Base-by-base conservation (phyloP, 1,284 basidiomycete species). In the Paramarasmius palmivorus region DNA sequence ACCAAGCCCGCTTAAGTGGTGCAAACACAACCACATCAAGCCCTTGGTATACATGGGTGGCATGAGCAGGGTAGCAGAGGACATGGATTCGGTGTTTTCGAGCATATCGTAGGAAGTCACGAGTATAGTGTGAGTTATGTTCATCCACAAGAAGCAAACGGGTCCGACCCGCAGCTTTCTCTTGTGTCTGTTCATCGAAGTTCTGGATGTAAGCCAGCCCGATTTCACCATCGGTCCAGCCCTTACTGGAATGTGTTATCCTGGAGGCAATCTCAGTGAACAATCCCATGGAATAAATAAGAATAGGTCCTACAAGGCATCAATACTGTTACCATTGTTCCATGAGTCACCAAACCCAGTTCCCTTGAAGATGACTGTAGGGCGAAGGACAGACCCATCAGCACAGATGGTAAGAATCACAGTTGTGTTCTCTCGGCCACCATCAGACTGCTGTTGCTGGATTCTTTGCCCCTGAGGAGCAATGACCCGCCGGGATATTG, bases 321-420 rank as follows among this genome's bases (percentile, higher is more conserved):
- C 42, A 8, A 61, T 23, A 17, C 65, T 51, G 61, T 69, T 69
- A 19, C 67, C 57, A 20, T 65, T 50, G 3, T 39, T 36, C 69
- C 70, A 73, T 35, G 55, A 58, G n/a, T 37, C 52, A 29, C 62
- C 54, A 38, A 64, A 58, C 19, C 63, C 51, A 49, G 70, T 59
- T 1, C 67, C 72, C 49, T 73, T 74, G 62, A 68, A 74, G 51
- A 74, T 70, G 4, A 73, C 61, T 6, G 63, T 65, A 0, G 70
- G 69, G 9, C 52, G 38, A 2, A 68, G 44, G 1, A 50, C 47
- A 4, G 65, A 63, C 3, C 69, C 68, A 60, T 72, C 67, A 0
- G 66, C 68, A 55, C 66, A 70, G 26, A 74, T 73, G 4, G 66
- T 68, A 7, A 68, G 64, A 19, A 73, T 52, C 3, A 61, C 67